Conservation (phyloP, 352 stramenopile genomes). For the Peronospora farinosa region DNA sequence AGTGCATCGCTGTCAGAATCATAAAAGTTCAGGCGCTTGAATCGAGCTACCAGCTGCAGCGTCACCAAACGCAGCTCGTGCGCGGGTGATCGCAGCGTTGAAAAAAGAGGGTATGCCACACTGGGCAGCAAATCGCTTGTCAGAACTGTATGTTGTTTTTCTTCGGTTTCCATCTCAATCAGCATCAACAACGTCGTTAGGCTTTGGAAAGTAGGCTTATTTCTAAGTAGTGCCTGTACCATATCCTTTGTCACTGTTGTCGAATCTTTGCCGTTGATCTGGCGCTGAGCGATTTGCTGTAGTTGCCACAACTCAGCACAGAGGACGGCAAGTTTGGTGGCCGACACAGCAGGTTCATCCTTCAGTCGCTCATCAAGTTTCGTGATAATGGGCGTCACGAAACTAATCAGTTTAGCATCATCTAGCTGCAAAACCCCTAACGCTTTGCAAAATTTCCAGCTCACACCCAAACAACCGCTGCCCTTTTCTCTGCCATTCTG, state of each 20-base stretch:
- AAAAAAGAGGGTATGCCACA: conserved; percentile 36
- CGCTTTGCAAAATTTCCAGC: conserved; percentile 68
- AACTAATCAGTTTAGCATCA: conserved; percentile 33
- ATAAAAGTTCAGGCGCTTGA: conserved; percentile 45
- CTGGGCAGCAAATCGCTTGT: conserved; percentile 28
- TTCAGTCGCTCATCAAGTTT: conserved; percentile 30
- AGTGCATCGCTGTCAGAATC: conserved; percentile 43
- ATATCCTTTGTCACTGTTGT: conserved; percentile 28
- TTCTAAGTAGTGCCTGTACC: conserved; percentile 32
- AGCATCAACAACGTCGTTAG: conserved; percentile 56
- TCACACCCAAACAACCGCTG: conserved; percentile 32
- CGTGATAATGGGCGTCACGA: conserved; percentile 37
- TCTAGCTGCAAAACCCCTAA: conserved; percentile 45
- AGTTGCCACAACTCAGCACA: conserved; percentile 69
- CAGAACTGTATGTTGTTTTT: conserved; percentile 43
- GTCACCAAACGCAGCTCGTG: conserved; percentile 62
- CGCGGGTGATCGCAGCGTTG: conserved; percentile 60
- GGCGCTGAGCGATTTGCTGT: conserved; percentile 44
- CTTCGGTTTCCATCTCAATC: conserved; percentile 50
- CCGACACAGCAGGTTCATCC: not conserved
- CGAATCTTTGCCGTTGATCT: conserved; percentile 12
- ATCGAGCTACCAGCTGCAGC: conserved; percentile 55
- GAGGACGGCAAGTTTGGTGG: conserved; percentile 24
- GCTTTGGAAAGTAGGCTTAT: conserved; percentile 49
- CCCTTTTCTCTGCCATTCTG: conserved; percentile 11